These are phyloP conservation scores for Acer saccharum DNA, from an alignment of 345 rosid species.

Conservation along the genomic window DNA sequence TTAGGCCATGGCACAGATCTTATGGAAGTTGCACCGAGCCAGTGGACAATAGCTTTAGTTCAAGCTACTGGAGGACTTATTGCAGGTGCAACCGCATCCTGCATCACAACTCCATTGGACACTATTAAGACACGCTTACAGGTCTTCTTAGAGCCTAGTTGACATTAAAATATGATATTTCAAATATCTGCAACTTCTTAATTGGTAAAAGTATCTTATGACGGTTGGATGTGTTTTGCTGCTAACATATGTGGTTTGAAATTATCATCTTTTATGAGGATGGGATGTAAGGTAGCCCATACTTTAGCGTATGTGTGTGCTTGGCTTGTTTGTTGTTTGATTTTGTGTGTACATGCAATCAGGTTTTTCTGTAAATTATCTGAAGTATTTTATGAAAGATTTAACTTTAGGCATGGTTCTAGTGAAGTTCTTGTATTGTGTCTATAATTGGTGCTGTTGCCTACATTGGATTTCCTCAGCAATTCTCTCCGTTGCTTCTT, in stretches of 20 bases:
- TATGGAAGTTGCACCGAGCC: constrained; percentile 51
- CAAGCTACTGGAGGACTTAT: constrained; percentile 93
- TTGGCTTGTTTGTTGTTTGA: background rate
- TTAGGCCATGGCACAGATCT: constrained; percentile 59
- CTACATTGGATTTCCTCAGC: background rate
- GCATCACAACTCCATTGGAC: constrained; percentile 93
- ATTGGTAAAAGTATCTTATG: background rate
- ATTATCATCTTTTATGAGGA: background rate
- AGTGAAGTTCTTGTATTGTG: constrained; percentile 11
- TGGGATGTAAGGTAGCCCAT: background rate
- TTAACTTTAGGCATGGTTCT: background rate
- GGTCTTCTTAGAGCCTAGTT: constrained; percentile 45
- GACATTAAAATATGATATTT: background rate
- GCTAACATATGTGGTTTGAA: constrained; percentile 5
- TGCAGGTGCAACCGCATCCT: constrained; percentile 95
- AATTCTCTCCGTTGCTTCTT: background rate
- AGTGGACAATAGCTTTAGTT: constrained; percentile 61
- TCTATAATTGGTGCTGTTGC: background rate
- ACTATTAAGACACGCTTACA: constrained; percentile 95
- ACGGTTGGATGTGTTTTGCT: background rate
- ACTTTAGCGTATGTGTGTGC: background rate
- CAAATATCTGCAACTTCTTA: background rate
- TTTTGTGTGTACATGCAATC: background rate
- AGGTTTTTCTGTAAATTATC: background rate
- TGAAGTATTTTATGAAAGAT: background rate